phyloP scores from a whole-genome alignment of 805 yeast genomes.

The Monosporozyma servazzii region DNA sequence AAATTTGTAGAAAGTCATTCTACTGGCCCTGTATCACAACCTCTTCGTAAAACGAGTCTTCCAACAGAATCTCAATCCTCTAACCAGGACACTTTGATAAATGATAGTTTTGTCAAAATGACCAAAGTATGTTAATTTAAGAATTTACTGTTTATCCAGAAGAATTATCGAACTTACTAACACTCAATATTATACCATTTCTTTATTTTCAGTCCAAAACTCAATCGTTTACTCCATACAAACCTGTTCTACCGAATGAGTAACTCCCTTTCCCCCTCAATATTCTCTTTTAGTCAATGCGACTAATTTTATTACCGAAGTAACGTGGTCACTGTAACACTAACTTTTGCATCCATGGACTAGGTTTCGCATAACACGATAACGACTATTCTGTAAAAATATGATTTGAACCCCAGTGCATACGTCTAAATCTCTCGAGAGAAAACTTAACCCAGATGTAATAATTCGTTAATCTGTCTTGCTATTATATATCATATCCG shows the following conservation, averaged over 20 bases:
- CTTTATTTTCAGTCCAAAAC: conserved; percentile 6
- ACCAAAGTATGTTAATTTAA: conserved; percentile 7
- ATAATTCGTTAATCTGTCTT: not conserved
- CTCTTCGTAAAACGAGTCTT: not conserved
- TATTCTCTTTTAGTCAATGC: too few relatives aligned
- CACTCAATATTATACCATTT: not conserved
- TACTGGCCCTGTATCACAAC: not conserved
- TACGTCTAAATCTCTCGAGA: not conserved
- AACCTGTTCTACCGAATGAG: conserved; percentile 6
- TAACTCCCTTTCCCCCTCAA: too few relatives aligned
- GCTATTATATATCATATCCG: not conserved
- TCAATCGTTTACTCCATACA: conserved; percentile 10
- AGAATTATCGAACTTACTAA: not conserved
- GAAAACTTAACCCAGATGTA: not conserved
- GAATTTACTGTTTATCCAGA: not conserved
- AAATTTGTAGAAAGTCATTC: not conserved
- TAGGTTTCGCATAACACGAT: too few relatives aligned
- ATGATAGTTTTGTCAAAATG: conserved; percentile 10
- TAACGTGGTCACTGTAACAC: not conserved
- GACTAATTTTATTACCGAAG: not conserved
- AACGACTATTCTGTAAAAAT: too few relatives aligned
- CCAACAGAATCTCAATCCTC: not conserved
- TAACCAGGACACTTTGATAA: conserved; percentile 2
- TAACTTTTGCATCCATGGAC: not conserved
- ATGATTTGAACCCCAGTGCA: not conserved